A percentile compares a stretch with the other conserved stretches of the same genome.
phyloP scores from a whole-genome alignment of 805 yeast species.

The Scheffersomyces amazonensis region DNA sequence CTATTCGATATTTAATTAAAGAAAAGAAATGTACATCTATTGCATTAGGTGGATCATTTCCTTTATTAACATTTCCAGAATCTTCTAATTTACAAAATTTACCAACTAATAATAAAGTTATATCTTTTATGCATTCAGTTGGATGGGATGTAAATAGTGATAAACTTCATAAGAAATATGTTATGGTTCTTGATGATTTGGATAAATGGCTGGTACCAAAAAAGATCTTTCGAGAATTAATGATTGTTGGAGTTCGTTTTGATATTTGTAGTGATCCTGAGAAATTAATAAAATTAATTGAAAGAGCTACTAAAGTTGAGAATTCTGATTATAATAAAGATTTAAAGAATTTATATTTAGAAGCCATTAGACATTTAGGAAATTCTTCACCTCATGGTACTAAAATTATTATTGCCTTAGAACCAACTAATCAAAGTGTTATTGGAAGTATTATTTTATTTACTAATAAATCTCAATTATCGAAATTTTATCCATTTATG shows the following conservation, averaged over 20 bases:
- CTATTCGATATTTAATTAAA: slow-evolving; percentile 45
- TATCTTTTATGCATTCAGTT: slow-evolving; percentile 33
- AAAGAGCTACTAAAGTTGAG: slow-evolving; percentile 13
- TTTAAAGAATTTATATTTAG: slow-evolving; percentile 27
- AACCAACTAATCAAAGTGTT: slow-evolving; percentile 49
- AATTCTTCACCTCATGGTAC: slow-evolving; percentile 30
- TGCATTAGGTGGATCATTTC: slow-evolving; percentile 45
- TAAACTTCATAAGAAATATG: slow-evolving; percentile 16
- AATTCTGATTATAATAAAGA: slow-evolving; percentile 2
- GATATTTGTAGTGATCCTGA: slow-evolving; percentile 48
- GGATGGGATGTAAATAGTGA: slow-evolving; percentile 36
- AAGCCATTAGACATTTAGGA: slow-evolving; percentile 29
- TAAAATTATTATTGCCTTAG: slow-evolving; percentile 50
- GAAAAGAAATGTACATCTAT: slow-evolving; percentile 41
- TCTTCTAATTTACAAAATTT: slow-evolving; percentile 13
- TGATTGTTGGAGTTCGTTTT: slow-evolving; percentile 56
- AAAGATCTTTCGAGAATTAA: slow-evolving; percentile 51
- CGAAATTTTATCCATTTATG: slow-evolving; percentile 51
- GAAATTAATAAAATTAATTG: slow-evolving; percentile 41
- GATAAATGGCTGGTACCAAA: slow-evolving; percentile 52
- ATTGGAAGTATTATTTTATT: slow-evolving; percentile 52
- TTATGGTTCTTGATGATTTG: slow-evolving; percentile 42
- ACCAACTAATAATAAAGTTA: slow-evolving; percentile 18
- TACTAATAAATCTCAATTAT: slow-evolving; percentile 42
- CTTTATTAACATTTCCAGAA: slow-evolving; percentile 38